phyloP scores from a whole-genome alignment of 495 filamentous ascomycete species.

The Eremomyces bilateralis region DNA sequence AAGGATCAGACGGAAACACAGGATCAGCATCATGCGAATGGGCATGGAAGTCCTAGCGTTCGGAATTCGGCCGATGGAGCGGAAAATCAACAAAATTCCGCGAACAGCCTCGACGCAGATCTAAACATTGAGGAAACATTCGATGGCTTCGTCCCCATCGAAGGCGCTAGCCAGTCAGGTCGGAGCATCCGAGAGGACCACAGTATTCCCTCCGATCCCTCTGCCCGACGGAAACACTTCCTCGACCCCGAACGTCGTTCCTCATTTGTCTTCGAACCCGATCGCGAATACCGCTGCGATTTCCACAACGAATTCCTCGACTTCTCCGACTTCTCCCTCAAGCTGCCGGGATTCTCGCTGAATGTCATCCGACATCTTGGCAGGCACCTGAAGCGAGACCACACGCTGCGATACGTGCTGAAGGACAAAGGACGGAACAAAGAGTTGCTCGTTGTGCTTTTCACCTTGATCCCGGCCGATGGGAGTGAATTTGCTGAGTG shows the following conservation, averaged over 20 bases:
- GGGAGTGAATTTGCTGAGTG: neutral
- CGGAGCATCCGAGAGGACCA: constrained; percentile 26
- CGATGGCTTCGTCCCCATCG: constrained; percentile 11
- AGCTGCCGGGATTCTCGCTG: constrained; percentile 53
- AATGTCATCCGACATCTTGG: constrained; percentile 60
- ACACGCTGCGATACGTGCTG: neutral
- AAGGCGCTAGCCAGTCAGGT: constrained; percentile 31
- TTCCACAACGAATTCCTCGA: constrained; percentile 89
- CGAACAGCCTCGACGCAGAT: constrained; percentile 4
- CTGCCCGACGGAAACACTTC: constrained; percentile 19
- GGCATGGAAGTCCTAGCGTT: constrained; percentile 12
- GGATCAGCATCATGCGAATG: no score
- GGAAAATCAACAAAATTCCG: neutral
- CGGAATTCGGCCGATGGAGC: constrained; percentile 7
- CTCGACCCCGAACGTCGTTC: constrained; percentile 24
- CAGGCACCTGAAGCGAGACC: neutral
- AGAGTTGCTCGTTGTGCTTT: neutral
- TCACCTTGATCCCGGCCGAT: neutral
- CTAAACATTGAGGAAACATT: constrained; percentile 1
- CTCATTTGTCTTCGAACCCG: constrained; percentile 33
- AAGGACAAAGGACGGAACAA: neutral
- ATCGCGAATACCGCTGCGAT: constrained; percentile 47
- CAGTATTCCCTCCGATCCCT: constrained; percentile 15
- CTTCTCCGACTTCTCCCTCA: constrained; percentile 57
- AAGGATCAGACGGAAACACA: constrained; percentile 11